phyloP scores from a whole-genome alignment of 768 basidiomycete genomes.

The Pleurotus pulmonarius region DNA sequence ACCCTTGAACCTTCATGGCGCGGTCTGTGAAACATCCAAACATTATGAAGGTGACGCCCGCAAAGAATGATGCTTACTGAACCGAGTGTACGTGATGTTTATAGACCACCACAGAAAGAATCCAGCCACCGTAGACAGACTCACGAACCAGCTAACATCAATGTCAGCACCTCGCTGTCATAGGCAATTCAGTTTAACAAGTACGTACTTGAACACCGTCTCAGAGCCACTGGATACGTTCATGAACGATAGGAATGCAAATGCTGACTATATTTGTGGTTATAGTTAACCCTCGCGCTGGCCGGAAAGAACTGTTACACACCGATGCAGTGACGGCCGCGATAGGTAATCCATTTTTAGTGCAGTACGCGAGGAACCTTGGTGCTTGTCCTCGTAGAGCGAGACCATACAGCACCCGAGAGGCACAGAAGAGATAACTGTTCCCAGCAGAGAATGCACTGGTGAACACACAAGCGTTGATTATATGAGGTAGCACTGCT shows the following conservation, averaged over 20 bases:
- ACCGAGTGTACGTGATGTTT: slow-evolving; percentile 70
- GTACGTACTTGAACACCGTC: slow-evolving; percentile 52
- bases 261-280: slow-evolving; percentile 23
- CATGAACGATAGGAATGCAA: slow-evolving; percentile 62
- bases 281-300: neutral
- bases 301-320: slow-evolving; percentile 11
- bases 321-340: slow-evolving; percentile 32
- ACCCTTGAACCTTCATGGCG: slow-evolving; percentile 51
- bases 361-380: slow-evolving; percentile 37
- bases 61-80: slow-evolving; percentile 40
- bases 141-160: slow-evolving; percentile 21
- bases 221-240: slow-evolving; percentile 51
- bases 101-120: slow-evolving; percentile 68
- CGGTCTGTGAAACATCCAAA: slow-evolving; percentile 30
- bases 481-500: slow-evolving; percentile 56
- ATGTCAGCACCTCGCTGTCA: neutral
- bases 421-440: slow-evolving; percentile 56
- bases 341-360: slow-evolving; percentile 45
- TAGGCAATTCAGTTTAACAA: neutral
- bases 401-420: slow-evolving; percentile 50
- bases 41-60: neutral
- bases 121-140: slow-evolving; percentile 62
- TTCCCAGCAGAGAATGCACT: slow-evolving; percentile 72
- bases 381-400: slow-evolving; percentile 51
- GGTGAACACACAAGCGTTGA: slow-evolving; percentile 72